A percentile compares a stretch with the other conserved stretches of the same genome.
These are phyloP conservation scores for Candida wancherniae DNA, from an alignment of 805 yeast genomes.

Conservation along the genomic window DNA sequence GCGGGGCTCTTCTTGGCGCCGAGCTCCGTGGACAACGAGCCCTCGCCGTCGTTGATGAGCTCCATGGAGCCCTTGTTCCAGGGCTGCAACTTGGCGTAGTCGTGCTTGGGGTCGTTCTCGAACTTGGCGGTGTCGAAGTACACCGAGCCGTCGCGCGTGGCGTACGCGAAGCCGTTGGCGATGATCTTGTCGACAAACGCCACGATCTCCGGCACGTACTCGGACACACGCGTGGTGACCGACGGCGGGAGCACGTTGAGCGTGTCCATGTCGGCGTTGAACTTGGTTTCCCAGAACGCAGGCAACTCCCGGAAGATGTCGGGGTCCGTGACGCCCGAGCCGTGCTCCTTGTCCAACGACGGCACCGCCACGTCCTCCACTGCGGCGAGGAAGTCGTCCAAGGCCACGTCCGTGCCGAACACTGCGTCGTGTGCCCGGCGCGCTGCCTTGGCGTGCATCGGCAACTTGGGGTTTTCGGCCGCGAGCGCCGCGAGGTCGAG, in stretches of 20 bases:
- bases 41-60: conserved; percentile 92
- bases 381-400: conserved; percentile 39
- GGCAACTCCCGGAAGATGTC: conserved; percentile 77
- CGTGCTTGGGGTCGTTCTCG: conserved; percentile 67
- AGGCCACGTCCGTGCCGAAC: conserved; percentile 13
- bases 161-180: conserved; percentile 76
- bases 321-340: conserved; percentile 79
- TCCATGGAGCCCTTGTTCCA: conserved; percentile 92
- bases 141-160: conserved; percentile 86
- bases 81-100: conserved; percentile 94
- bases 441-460: conserved; percentile 75
- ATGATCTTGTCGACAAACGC: conserved; percentile 72
- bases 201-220: conserved; percentile 90
- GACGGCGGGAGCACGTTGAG: conserved; percentile 83
- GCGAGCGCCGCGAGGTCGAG: conserved; percentile 50
- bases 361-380: conserved; percentile 79
- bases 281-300: conserved; percentile 83
- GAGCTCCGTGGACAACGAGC: conserved; percentile 55
- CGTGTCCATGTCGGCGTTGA: conserved; percentile 76
- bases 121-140: conserved; percentile 86
- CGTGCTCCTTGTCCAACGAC: conserved; percentile 63
- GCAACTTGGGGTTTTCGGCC: conserved; percentile 69
- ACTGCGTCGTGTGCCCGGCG: conserved; percentile 47
- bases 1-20: conserved; percentile 66
- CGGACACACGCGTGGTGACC: conserved; percentile 90